Evolutionary conservation across 371 early-diverging fungal genomes (phyloP), one percentile per base, ranked within the genome.

Genomic region (Mucor irregularis): DNA sequence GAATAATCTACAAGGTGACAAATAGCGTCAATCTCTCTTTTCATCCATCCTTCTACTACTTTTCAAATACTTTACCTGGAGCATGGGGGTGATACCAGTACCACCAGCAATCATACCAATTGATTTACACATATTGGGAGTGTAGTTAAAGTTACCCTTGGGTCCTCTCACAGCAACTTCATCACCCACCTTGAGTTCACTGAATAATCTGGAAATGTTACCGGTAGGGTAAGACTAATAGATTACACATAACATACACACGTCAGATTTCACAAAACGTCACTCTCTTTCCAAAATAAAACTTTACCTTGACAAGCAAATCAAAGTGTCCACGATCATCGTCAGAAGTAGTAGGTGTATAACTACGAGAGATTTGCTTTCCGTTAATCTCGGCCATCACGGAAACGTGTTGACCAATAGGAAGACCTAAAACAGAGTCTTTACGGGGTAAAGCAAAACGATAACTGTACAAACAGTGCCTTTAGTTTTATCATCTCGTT

Each of bases 81-180:
- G 65, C 97, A 96, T 96, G 33, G 97, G 97, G 0, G 97, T 96
- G 64, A 97, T 92, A 58, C n/a, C n/a, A n/a, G n/a, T n/a, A n/a
- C n/a, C n/a, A n/a, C 94, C 95, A 44, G 92, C 90, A 69, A 97
- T 86, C 96, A 98, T 96, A 46, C 93, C 92, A 29, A 97, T 73
- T 13, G 74, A 76, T 29, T 82, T 77, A 48, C 82, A 80, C 81
- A 91, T 83, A 66, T 93, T 93, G 35, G 91, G 85, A 22, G 69
- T 71, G 75, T 95, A 95, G 56, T 64, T 78, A 74, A 94, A 95
- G 47, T 82, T 78, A 17, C 96, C 96, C 71, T 93, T 93, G n/a
- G 96, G 96, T 2, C 95, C 96, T 52, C 85, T 80, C 14, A 92
- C 86, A 45, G 81, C 70, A 49, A 95, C 76, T 22, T 69, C 67